These are phyloP conservation scores for Penicillium aurantiogriseum DNA, from an alignment of 2,329 filamentous ascomycete genomes.

Conservation along the genomic window DNA sequence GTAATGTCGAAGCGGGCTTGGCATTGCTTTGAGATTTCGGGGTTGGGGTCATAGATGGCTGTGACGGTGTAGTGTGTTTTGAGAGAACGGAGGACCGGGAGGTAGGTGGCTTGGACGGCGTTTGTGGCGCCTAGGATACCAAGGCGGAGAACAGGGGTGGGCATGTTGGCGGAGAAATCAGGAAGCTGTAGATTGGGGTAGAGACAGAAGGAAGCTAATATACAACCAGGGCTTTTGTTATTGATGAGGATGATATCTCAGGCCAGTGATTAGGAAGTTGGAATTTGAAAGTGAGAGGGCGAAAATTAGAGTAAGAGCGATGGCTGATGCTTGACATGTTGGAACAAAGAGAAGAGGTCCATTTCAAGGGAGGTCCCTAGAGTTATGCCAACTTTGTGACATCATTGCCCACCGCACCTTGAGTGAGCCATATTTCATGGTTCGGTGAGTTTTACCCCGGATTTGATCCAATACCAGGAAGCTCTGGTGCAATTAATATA, in stretches of 20 bases:
- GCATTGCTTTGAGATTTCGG: slow-evolving; percentile 9
- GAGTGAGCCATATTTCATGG: not conserved
- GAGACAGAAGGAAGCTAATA: not conserved
- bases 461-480: not conserved
- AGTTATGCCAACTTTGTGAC: not conserved
- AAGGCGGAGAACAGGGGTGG: slow-evolving; percentile 28
- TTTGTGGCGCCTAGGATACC: slow-evolving; percentile 43
- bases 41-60: slow-evolving; percentile 49
- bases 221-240: not conserved
- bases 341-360: not conserved
- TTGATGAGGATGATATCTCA: not conserved
- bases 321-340: not conserved
- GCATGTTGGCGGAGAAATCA: slow-evolving; percentile 14
- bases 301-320: not conserved
- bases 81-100: slow-evolving; percentile 50
- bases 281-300: not conserved
- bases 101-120: slow-evolving; percentile 54
- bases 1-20: slow-evolving; percentile 20
- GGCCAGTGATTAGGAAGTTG: not conserved
- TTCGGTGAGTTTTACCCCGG: not conserved
- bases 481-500: not conserved
- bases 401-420: not conserved
- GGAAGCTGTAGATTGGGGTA: not conserved
- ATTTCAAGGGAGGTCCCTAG: not conserved
- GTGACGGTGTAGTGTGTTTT: slow-evolving; percentile 46